These are phyloP conservation scores for Podaxis sp. DNA, from an alignment of 768 basidiomycete genomes.

Conservation along the genomic window DNA sequence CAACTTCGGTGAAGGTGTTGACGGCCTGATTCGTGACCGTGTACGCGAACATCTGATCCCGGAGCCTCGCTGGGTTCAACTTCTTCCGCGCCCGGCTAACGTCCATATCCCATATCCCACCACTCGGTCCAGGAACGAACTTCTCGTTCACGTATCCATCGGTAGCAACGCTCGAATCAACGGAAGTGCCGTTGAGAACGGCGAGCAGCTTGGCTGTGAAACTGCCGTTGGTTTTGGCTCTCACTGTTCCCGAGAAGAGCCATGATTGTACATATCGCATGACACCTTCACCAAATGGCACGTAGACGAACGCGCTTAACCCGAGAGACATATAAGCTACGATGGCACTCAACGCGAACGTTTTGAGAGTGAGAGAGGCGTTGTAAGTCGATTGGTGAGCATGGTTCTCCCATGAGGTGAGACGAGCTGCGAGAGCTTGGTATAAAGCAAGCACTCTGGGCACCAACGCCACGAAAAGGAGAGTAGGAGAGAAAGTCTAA, in stretches of 20 bases:
- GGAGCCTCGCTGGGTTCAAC: slow-evolving; percentile 66
- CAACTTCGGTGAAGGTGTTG: slow-evolving; percentile 76
- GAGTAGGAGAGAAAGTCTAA: slow-evolving; percentile 78
- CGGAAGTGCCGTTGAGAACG: slow-evolving; percentile 29
- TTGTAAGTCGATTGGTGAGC: slow-evolving; percentile 73
- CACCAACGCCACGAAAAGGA: slow-evolving; percentile 77
- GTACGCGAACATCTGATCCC: slow-evolving; percentile 92
- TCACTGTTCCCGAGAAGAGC: slow-evolving; percentile 33
- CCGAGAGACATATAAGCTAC: slow-evolving; percentile 91
- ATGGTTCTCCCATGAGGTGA: slow-evolving; percentile 94
- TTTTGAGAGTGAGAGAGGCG: slow-evolving; percentile 83
- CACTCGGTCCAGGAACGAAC: slow-evolving; percentile 12
- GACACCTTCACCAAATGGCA: slow-evolving; percentile 86
- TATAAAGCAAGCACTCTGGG: slow-evolving; percentile 78
- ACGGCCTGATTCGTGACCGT: slow-evolving; percentile 86
- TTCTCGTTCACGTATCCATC: slow-evolving; percentile 14
- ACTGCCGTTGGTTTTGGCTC: slow-evolving; percentile 15
- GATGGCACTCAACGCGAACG: slow-evolving; percentile 84
- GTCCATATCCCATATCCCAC: slow-evolving; percentile 52
- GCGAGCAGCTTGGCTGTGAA: slow-evolving; percentile 22
- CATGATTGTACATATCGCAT: slow-evolving; percentile 57
- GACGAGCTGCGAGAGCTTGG: slow-evolving; percentile 58
- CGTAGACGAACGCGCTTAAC: slow-evolving; percentile 93
- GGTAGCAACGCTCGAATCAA: slow-evolving; percentile 13
- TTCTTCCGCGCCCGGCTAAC: slow-evolving; percentile 49